Evolutionary conservation across 805 yeast genomes (phyloP).

Genomic region (Pichia pseudocactophila): DNA sequence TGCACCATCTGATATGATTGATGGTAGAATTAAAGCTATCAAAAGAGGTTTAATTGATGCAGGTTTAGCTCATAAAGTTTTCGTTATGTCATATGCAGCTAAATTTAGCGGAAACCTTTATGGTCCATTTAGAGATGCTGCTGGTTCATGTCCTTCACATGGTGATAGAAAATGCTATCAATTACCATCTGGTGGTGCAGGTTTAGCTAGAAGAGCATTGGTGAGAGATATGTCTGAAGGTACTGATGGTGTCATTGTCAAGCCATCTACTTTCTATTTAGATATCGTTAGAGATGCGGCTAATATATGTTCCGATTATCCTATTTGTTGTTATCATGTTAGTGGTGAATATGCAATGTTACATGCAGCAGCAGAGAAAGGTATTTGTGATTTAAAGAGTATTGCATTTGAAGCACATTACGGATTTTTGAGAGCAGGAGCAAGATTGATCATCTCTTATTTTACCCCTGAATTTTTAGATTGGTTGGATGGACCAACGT

Average conservation of each 20-base stretch:
- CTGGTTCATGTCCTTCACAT: slow-evolving; percentile 77
- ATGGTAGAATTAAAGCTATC: slow-evolving; percentile 85
- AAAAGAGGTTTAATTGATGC: slow-evolving; percentile 76
- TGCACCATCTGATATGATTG: slow-evolving; percentile 97
- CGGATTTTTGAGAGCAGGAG: slow-evolving; percentile 94
- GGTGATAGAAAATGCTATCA: slow-evolving; percentile 94
- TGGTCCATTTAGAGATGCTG: slow-evolving; percentile 98
- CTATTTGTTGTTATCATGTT: slow-evolving; percentile 92
- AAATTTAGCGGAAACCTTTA: slow-evolving; percentile 85
- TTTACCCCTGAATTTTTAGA: slow-evolving; percentile 94
- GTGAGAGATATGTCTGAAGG: slow-evolving; percentile 84
- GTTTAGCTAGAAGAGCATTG: slow-evolving; percentile 88
- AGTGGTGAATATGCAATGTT: slow-evolving; percentile 97
- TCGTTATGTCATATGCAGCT: slow-evolving; percentile 90
- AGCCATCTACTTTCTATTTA: slow-evolving; percentile 91
- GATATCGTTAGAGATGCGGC: slow-evolving; percentile 88
- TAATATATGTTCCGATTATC: slow-evolving; percentile 71
- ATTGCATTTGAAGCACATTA: slow-evolving; percentile 80
- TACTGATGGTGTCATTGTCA: slow-evolving; percentile 90
- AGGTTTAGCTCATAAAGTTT: slow-evolving; percentile 75
- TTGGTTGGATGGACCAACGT: slow-evolving; percentile 53
- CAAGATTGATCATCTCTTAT: slow-evolving; percentile 81
- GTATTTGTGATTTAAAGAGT: slow-evolving; percentile 74
- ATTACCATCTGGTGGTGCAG: slow-evolving; percentile 86
- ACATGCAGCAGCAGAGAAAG: slow-evolving; percentile 97